Evolutionary conservation across 225 moss, liverwort and hornwort species (phyloP), one percentile per base, ranked within the genome.

Genomic region (Straminergon stramineum): DNA sequence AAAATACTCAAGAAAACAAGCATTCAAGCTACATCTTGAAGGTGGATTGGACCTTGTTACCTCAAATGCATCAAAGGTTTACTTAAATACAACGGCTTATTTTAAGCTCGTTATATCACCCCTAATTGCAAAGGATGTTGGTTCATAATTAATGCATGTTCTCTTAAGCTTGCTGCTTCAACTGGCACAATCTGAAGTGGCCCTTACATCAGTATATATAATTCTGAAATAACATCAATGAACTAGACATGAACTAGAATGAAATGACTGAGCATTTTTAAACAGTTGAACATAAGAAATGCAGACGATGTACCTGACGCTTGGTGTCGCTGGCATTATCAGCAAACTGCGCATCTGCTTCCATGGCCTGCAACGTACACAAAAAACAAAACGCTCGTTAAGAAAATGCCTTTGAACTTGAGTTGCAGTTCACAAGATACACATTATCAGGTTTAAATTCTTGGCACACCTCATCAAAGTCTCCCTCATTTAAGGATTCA

Each of bases 291-390:
- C 51, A 58, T 31, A 77, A 68, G 86, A 89, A 75, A 77, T 24
- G 76, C 60, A 82, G 66, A 48, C 75, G 60, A 68, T 48, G 67
- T 88, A 95, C 95, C 92, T 89, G 91, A 81, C 94, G 94, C 89
- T 95, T 95, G 77, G 63, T 61, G 37, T 91, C 87, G 76, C 65
- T 82, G 55, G 75, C 79, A 85, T 88, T 89, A 84, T 83, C 86
- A 55, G 15, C 84, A 76, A 70, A 79, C 20, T 88, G 81, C 16
- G 64, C 56, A 85, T 92, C 94, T 88, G 93, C 70, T 79, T 95
- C 93, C 94, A 95, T 93, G 65, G 91, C 93, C 95, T 95, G 90
- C 55, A 90, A 63, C 88, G 37, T 69, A 60, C 30, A 85, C 57
- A 84, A 82, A 67, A 79, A 90, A 60, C 21, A 82, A 60, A 68